Evolutionary conservation across 177 flowering plant genomes (phyloP).

Genomic region (Tripterygium wilfordii): DNA sequence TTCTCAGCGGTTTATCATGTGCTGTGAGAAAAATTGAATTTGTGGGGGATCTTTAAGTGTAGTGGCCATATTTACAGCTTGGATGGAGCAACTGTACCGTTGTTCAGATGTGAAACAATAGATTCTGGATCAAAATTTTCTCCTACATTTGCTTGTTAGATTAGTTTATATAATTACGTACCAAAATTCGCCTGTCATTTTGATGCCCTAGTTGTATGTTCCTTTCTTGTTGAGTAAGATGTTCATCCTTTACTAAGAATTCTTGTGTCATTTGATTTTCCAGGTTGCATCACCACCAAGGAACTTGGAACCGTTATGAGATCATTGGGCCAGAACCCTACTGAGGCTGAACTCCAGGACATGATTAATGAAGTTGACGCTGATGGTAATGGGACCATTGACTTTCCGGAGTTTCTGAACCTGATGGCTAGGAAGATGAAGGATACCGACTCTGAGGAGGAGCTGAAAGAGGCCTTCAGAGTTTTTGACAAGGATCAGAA

Average conservation of each 20-base stretch:
- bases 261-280: background rate
- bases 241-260: too few relatives aligned
- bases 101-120: background rate
- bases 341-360: slow-evolving; percentile 92
- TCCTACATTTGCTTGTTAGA: too few relatives aligned
- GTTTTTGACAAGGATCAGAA: slow-evolving; percentile 94
- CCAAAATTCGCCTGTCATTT: too few relatives aligned
- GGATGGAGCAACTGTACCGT: background rate
- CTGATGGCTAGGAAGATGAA: slow-evolving; percentile 94
- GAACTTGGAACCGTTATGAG: slow-evolving; percentile 89
- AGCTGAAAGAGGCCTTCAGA: slow-evolving; percentile 84
- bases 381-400: slow-evolving; percentile 88
- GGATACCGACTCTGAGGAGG: slow-evolving; percentile 93
- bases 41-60: too few relatives aligned
- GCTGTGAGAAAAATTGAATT: too few relatives aligned
- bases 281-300: slow-evolving; percentile 91
- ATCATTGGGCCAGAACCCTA: slow-evolving; percentile 84
- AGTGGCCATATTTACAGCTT: too few relatives aligned
- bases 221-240: too few relatives aligned
- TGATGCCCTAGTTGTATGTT: too few relatives aligned
- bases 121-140: too few relatives aligned
- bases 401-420: slow-evolving; percentile 86
- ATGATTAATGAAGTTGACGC: slow-evolving; percentile 90
- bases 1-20: background rate
- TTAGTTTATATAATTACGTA: too few relatives aligned